Evolutionary conservation across 192 early-diverging fungal genomes (phyloP).

Genomic region (Tieghemiomyces parasiticus): DNA sequence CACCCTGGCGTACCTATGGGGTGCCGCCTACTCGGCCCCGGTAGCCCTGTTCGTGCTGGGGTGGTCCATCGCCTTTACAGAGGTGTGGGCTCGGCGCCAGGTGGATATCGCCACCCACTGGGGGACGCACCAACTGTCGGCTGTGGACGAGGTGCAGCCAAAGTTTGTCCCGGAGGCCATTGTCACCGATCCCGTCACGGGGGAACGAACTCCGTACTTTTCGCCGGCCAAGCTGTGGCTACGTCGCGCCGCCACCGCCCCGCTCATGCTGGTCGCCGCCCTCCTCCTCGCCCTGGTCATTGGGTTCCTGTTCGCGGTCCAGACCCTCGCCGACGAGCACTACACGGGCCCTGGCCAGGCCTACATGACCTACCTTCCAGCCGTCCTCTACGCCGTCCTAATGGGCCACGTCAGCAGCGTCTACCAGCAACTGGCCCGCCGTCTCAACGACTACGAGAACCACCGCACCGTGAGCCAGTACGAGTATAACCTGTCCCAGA

Average conservation of each 20-base stretch:
- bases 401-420: conserved; percentile 52
- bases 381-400: conserved; percentile 51
- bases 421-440: conserved; percentile 42
- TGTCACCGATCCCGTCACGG: conserved; percentile 47
- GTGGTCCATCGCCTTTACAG: conserved; percentile 57
- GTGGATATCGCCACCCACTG: conserved; percentile 54
- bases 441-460: conserved; percentile 74
- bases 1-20: conserved; percentile 33
- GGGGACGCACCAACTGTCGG: conserved; percentile 42
- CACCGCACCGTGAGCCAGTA: conserved; percentile 52
- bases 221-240: conserved; percentile 53
- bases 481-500: conserved; percentile 54
- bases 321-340: conserved; percentile 63
- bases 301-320: conserved; percentile 50
- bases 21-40: conserved; percentile 39
- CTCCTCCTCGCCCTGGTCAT: conserved; percentile 42
- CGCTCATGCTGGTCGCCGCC: conserved; percentile 40
- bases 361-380: conserved; percentile 45
- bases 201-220: conserved; percentile 56
- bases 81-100: conserved; percentile 70
- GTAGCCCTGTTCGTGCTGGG: conserved; percentile 48
- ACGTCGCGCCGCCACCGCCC: conserved; percentile 36
- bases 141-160: conserved; percentile 14
- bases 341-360: conserved; percentile 65
- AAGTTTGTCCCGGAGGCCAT: conserved; percentile 49